These are phyloP conservation scores for Polyplosphaeria fusca DNA, from an alignment of 495 filamentous ascomycete species.

Conservation along the genomic window DNA sequence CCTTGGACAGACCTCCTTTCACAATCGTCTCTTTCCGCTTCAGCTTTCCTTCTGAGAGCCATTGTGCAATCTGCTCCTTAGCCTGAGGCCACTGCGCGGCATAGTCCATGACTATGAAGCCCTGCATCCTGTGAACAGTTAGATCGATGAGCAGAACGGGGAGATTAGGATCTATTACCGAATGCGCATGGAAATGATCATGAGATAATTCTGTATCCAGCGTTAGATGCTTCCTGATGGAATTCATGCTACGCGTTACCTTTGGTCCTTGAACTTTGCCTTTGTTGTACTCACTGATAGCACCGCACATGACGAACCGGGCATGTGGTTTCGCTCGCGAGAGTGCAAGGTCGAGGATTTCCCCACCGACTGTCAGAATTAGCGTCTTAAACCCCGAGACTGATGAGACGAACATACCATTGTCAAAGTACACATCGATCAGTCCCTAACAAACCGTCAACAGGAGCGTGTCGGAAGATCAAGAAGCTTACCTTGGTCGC, in stretches of 20 bases:
- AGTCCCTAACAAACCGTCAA: constrained; percentile 43
- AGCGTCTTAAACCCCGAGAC: too few relatives aligned
- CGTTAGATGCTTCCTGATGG: not conserved
- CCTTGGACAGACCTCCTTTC: constrained; percentile 49
- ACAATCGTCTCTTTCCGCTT: constrained; percentile 56
- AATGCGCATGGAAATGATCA: constrained; percentile 49
- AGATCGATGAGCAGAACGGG: not conserved
- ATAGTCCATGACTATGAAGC: constrained; percentile 57
- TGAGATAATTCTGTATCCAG: constrained; percentile 44
- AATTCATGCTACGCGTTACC: constrained; percentile 1
- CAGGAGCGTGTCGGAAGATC: not conserved
- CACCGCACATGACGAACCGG: constrained; percentile 55
- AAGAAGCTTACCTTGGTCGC: constrained; percentile 29
- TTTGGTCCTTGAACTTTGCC: constrained; percentile 46
- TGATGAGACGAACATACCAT: constrained; percentile 52
- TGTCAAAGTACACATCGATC: constrained; percentile 60
- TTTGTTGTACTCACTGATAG: constrained; percentile 54
- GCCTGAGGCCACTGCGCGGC: constrained; percentile 47
- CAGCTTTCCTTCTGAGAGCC: constrained; percentile 55
- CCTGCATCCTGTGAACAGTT: constrained; percentile 43
- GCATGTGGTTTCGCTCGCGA: constrained; percentile 47
- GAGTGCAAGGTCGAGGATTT: constrained; percentile 55
- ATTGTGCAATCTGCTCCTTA: constrained; percentile 47
- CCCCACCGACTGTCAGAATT: constrained; percentile 50
- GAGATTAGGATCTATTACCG: constrained; percentile 22